Evolutionary conservation across 2,329 filamentous ascomycete species (phyloP), one percentile per base, ranked within the genome.

Genomic region (Trichoderma breve): DNA sequence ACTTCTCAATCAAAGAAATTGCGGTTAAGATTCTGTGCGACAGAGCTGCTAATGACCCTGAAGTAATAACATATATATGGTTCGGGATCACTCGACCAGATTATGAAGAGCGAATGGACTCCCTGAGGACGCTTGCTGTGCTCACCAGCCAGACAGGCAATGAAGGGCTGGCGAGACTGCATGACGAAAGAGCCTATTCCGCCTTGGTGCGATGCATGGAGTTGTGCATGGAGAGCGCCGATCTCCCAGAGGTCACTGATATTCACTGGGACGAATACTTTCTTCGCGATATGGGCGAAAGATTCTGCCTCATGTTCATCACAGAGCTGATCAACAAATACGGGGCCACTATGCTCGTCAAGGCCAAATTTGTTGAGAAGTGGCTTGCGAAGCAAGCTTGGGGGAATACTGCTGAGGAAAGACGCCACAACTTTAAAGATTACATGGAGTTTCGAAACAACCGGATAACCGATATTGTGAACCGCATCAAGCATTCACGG

Each of bases 301-400:
- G 87, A 75, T 84, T 89, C 28, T 89, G 87, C 72, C 84, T 91
- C 61, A 84, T 88, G 80, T 85, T 91, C 60, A 77, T 90, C 62
- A 80, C 82, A 39, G 85, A 89, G 73, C 82, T 94, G 3, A 83
- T 91, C n/a, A 86, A 85, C 72, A 87, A 88, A 73, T 88, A 88
- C 75, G 86, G 88, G 21, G 82, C 86, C 1, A 84, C 85, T 30
- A 86, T 86, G 68, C 81, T 94, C 21, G 82, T 91, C 70, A 85
- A 88, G 78, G 89, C 90, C 47, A 86, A 86, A 7, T 89, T 95
- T 73, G 86, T 95, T 51, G 89, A 91, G 73, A 89, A 88, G 71
- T 95, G 92, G 92, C 86, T 95, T n/a, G 87, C 84, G 39, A 89
- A 88, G 76, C 93, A 94, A 79, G 87, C 89, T 8, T 94, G 92